phyloP scores from a whole-genome alignment of 2,329 filamentous ascomycete species.

The Xylaria sp. region DNA sequence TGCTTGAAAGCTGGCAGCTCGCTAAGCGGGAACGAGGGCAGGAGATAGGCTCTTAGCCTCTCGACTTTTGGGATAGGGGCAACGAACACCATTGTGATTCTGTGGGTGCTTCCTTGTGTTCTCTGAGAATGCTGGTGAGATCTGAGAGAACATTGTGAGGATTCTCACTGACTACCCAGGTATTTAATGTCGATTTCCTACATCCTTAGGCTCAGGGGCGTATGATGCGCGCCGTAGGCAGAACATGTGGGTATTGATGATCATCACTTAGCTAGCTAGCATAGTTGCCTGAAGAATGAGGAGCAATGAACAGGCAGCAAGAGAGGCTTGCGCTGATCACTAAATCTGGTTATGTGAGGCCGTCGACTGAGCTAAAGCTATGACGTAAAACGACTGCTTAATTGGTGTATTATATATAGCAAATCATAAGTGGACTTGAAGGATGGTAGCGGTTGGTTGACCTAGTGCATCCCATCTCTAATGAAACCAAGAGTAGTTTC shows the following conservation, averaged over 20 bases:
- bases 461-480: neutral
- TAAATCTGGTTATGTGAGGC: neutral
- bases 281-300: neutral
- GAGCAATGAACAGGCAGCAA: neutral
- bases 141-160: neutral
- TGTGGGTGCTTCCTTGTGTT: neutral
- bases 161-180: neutral
- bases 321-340: neutral
- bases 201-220: neutral
- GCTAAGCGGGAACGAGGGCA: slow-evolving; percentile 24
- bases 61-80: neutral
- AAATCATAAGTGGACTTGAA: neutral
- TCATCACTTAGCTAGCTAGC: no score
- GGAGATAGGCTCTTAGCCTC: slow-evolving; percentile 33
- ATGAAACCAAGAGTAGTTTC: neutral
- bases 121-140: neutral
- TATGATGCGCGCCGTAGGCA: neutral
- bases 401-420: neutral
- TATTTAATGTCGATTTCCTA: neutral
- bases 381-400: neutral
- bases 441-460: neutral
- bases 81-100: slow-evolving; percentile 21
- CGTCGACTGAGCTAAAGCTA: neutral
- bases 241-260: neutral
- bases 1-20: slow-evolving; percentile 37